These are phyloP conservation scores for Xenosphaeropsis pyriputrescens DNA, from an alignment of 2,329 filamentous ascomycete genomes.

Conservation along the genomic window DNA sequence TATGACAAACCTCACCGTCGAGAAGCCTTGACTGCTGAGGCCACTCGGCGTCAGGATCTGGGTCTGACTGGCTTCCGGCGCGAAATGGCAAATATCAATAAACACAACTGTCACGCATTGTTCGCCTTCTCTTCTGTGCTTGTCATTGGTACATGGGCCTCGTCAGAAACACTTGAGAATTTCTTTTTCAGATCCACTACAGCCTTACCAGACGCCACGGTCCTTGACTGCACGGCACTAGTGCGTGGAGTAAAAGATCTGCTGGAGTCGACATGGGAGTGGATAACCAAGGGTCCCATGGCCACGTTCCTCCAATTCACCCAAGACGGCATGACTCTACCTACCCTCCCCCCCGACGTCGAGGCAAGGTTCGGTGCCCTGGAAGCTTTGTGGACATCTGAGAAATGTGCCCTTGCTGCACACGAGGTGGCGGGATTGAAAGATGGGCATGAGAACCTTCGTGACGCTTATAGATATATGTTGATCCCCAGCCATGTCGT, in stretches of 20 bases:
- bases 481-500: too few relatives aligned
- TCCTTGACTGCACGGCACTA: background rate
- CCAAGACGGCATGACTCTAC: too few relatives aligned
- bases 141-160: constrained; percentile 19
- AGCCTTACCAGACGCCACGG: background rate
- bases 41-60: background rate
- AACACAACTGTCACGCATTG: constrained; percentile 18
- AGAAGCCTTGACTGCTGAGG: background rate
- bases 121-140: constrained; percentile 18
- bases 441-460: too few relatives aligned
- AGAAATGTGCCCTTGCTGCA: too few relatives aligned
- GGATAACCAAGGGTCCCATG: background rate
- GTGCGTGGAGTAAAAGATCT: background rate
- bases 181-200: background rate
- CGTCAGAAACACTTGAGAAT: background rate
- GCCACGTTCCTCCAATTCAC: background rate
- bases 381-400: too few relatives aligned
- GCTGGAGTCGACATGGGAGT: background rate
- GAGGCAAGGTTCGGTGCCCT: too few relatives aligned
- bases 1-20: constrained; percentile 8
- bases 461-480: too few relatives aligned
- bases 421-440: too few relatives aligned
- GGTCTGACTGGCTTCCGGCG: constrained; percentile 17
- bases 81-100: constrained; percentile 27
- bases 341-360: too few relatives aligned